Base-by-base conservation (phyloP, 2,329 filamentous ascomycete genomes). In the Purpureocillium lavendulum region DNA sequence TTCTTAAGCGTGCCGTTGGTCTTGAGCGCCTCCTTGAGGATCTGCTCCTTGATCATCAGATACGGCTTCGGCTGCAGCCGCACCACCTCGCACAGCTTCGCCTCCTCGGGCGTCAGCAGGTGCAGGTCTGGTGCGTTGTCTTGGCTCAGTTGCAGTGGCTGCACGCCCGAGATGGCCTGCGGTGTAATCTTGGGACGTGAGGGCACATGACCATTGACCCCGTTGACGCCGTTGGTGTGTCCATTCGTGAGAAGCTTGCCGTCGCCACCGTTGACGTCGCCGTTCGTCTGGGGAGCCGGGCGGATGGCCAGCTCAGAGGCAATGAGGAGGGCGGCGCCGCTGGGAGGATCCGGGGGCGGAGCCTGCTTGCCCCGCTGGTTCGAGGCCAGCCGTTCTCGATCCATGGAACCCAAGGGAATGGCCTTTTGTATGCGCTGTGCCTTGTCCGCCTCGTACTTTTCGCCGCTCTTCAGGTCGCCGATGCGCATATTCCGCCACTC, bases 381-480 rank as follows among this genome's bases (percentile, higher is more conserved):
- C 21, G 80, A 80, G 7, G 86, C 84, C 48, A 94, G 73, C 2
- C 78, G 70, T 50, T 82, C 79, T n/a, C 88, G 77, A 54, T 95
- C 88, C 67, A 94, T 87, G 7, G 84, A 84, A 0, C 85, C 85
- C 62, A 89, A 80, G 0, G 86, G 84, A 16, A 77, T 69, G 6
- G 73, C 58, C 49, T 79, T 81, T 50, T 89, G 83, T 38, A 82
- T 76, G 11, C 92, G 77, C 40, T 76, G 66, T 28, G 82, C 71
- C 64, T 97, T 98, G 46, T 97, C 92, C 14, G 77, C 70, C 61
- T 98, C 92, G 56, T 92, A 98, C 58, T 90, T 94, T 58, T 95
- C 87, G 24, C 92, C 92, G 17, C 80, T 81, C 40, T 83, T 80
- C 10, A 98, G 71, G 46, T 94, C 88, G 1, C 83, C 84, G 45